These are phyloP conservation scores for Kurtzmaniella quercitrusa DNA, from an alignment of 1,139 yeast species.

Conservation along the genomic window DNA sequence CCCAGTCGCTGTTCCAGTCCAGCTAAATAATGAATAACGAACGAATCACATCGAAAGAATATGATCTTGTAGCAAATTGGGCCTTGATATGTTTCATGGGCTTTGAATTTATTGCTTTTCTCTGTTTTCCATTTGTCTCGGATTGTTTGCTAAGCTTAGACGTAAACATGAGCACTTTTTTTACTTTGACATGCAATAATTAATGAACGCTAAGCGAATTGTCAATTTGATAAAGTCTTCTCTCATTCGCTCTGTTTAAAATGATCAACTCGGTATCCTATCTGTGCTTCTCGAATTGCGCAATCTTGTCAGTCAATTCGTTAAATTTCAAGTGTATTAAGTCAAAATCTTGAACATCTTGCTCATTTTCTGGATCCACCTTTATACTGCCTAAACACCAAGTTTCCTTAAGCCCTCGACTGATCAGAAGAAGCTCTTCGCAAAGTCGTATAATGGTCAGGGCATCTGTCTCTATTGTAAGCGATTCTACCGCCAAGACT, in stretches of 20 bases:
- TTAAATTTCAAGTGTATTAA: slow-evolving; percentile 36
- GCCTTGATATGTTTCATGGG: too few species aligned
- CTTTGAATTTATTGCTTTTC: too few species aligned
- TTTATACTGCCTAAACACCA: slow-evolving; percentile 57
- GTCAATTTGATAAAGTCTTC: not conserved
- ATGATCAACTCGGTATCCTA: too few species aligned
- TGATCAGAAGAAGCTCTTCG: slow-evolving; percentile 48
- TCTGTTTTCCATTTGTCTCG: too few species aligned
- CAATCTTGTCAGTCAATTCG: slow-evolving; percentile 35
- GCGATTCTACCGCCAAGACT: slow-evolving; percentile 49
- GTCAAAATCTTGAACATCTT: slow-evolving; percentile 19
- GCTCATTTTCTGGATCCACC: slow-evolving; percentile 20
- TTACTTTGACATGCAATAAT: too few species aligned
- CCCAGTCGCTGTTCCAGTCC: slow-evolving; percentile 1
- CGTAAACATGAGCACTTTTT: too few species aligned
- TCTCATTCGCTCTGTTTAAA: too few species aligned
- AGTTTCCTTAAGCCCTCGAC: slow-evolving; percentile 48
- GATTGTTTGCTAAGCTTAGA: too few species aligned
- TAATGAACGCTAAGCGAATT: too few species aligned
- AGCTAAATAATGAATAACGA: slow-evolving; percentile 2
- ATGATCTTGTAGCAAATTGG: too few species aligned
- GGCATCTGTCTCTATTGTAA: slow-evolving; percentile 54
- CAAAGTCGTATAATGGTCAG: slow-evolving; percentile 48
- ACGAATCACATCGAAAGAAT: not conserved
- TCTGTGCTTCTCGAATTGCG: slow-evolving; percentile 18